Evolutionary conservation across 495 filamentous ascomycete genomes (phyloP).

Genomic region (Aspergillus asperescens): DNA sequence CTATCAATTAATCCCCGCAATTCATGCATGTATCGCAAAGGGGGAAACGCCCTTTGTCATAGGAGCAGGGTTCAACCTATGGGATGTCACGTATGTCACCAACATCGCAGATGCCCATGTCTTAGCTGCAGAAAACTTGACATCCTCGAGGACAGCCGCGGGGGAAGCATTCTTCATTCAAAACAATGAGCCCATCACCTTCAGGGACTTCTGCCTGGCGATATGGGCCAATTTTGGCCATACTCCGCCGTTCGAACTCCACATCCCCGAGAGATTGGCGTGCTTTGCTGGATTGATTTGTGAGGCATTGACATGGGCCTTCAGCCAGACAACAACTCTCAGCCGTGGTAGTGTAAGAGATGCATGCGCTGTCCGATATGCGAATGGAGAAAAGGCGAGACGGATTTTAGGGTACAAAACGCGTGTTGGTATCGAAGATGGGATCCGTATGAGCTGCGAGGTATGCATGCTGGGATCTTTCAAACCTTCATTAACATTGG

Average conservation of each 20-base stretch:
- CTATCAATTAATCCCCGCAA: constrained; percentile 45
- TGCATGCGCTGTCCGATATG: constrained; percentile 49
- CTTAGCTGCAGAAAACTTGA: constrained; percentile 55
- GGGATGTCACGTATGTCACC: constrained; percentile 56
- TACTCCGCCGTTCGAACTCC: constrained; percentile 45
- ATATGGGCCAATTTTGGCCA: constrained; percentile 59
- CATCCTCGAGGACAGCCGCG: constrained; percentile 50
- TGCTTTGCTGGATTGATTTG: constrained; percentile 43
- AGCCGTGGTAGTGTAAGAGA: constrained; percentile 54
- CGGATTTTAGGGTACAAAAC: constrained; percentile 54
- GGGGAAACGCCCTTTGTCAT: constrained; percentile 53
- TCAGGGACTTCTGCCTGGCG: constrained; percentile 55
- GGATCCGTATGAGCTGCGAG: constrained; percentile 47
- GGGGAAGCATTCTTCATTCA: constrained; percentile 61
- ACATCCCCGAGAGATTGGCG: constrained; percentile 49
- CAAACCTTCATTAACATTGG: constrained; percentile 8
- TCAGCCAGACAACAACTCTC: constrained; percentile 43
- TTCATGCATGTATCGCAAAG: constrained; percentile 53
- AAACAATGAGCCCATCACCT: constrained; percentile 57
- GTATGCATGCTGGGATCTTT: constrained; percentile 22
- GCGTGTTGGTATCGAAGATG: constrained; percentile 51
- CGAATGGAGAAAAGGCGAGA: constrained; percentile 52
- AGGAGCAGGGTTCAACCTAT: constrained; percentile 53
- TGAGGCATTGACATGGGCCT: constrained; percentile 50
- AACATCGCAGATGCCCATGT: constrained; percentile 61